Evolutionary conservation across 2,329 filamentous ascomycete species (phyloP), one percentile per base, ranked within the genome.

Genomic region (Arachnopeziza araneosa): DNA sequence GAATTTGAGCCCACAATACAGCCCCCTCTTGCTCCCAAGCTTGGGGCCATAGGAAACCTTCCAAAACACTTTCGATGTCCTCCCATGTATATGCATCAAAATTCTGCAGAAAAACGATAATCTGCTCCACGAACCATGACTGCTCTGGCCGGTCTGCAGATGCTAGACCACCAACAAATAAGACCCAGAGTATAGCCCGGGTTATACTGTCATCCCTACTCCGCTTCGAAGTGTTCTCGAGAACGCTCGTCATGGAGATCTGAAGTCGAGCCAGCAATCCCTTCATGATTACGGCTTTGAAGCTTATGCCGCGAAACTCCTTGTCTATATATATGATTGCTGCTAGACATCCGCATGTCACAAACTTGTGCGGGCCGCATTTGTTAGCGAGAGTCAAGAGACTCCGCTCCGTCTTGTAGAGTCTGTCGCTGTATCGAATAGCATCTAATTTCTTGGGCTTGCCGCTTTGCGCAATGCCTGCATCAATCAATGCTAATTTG

Each of bases 301-400:
- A 60, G 14, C 44, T n/a, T 23, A 63, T 56, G 7, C 61, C 61
- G 4, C 59, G 63, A n/a, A 61, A 50, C 17, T 61, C 52, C 23
- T 63, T 63, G 26, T 63, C 63, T 32, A 62, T 24, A n/a, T 55
- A 58, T 9, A 65, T 65, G 1, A 57, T 63, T 1, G 61, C 59
- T 9, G 63, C 59, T 21, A 59, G 56, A 17, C 56, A 61, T 19
- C 56, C 57, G 14, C 59, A 54, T 7, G 55, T 56, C n/a, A 58
- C 57, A 17, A 65, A 63, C 48, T 63, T 65, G 2, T 52, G 21
- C 21, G 58, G 59, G 9, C 55, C 53, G 32, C 52, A 59, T 12
- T 26, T 49, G n/a, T 60, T 61, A 10, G 59, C 56, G 9, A 64
- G 55, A 6, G 50, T 51, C 1, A 63, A 36, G 17, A 64, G 59